A percentile compares a stretch with the other conserved stretches of the same genome.
Conservation (phyloP, 2,329 filamentous ascomycete species). For the Neocatenulostroma microsporum region DNA sequence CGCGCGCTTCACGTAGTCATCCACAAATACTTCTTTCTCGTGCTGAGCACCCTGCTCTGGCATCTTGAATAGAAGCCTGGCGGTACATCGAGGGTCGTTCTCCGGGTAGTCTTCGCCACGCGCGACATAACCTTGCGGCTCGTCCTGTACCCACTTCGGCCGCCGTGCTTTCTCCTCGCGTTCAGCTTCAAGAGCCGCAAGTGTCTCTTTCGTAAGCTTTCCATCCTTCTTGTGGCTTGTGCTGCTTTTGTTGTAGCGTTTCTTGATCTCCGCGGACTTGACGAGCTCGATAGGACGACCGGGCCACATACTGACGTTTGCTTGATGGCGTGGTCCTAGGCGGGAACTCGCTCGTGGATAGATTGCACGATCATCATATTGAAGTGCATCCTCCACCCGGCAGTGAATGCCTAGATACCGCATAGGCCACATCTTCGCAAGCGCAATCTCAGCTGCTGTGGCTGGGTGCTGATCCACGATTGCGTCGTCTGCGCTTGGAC, state of each 20-base stretch:
- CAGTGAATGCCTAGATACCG: slow-evolving; percentile 94
- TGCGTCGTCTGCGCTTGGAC: slow-evolving; percentile 35
- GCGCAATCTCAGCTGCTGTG: slow-evolving; percentile 81
- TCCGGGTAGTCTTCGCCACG: slow-evolving; percentile 72
- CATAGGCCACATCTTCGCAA: slow-evolving; percentile 93
- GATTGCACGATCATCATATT: slow-evolving; percentile 88
- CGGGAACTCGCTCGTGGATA: slow-evolving; percentile 93
- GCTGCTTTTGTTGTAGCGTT: slow-evolving; percentile 55
- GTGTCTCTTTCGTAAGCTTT: slow-evolving; percentile 70
- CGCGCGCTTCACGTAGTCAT: slow-evolving; percentile 67
- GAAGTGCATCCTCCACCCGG: slow-evolving; percentile 86
- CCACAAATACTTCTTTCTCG: slow-evolving; percentile 53
- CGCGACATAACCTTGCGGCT: slow-evolving; percentile 74
- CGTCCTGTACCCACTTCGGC: slow-evolving; percentile 89
- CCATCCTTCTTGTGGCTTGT: slow-evolving; percentile 61
- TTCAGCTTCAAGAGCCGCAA: slow-evolving; percentile 73
- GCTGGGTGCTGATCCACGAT: slow-evolving; percentile 51
- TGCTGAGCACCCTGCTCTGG: slow-evolving; percentile 23
- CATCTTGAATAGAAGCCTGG: slow-evolving; percentile 71
- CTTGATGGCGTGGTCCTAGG: slow-evolving; percentile 84
- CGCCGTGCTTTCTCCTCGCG: slow-evolving; percentile 70
- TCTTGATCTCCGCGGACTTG: slow-evolving; percentile 80
- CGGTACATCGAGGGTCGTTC: slow-evolving; percentile 66
- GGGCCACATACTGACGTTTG: slow-evolving; percentile 74
- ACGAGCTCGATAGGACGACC: slow-evolving; percentile 84